Evolutionary conservation across 805 yeast species (phyloP).

Genomic region (Ogataea methylovora): DNA sequence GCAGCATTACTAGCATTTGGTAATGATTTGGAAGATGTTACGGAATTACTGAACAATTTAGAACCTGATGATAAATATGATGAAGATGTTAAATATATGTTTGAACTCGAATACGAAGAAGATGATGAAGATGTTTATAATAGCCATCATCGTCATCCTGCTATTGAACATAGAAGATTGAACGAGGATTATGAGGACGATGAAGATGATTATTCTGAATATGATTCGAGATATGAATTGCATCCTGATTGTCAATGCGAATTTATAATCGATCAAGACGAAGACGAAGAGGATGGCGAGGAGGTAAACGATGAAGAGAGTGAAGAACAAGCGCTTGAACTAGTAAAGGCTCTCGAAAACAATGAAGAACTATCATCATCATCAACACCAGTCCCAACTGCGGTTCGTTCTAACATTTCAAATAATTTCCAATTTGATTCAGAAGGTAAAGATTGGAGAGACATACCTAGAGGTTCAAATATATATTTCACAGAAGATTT

Average conservation of each 20-base stretch:
- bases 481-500: conserved; percentile 24
- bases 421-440: conserved; percentile 43
- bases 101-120: conserved; percentile 22
- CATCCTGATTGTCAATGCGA: conserved; percentile 32
- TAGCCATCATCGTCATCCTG: conserved; percentile 5
- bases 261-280: conserved; percentile 26
- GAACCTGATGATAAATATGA: conserved; percentile 60
- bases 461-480: conserved; percentile 57
- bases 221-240: conserved; percentile 13
- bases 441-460: conserved; percentile 65
- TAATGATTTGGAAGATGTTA: conserved; percentile 38
- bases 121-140: conserved; percentile 19
- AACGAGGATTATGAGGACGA: conserved; percentile 15
- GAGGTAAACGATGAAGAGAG: conserved; percentile 6
- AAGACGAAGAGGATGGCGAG: conserved; percentile 10
- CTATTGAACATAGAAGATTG: conserved; percentile 9
- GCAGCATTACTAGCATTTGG: conserved; percentile 48
- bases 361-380: too few relatives aligned
- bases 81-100: conserved; percentile 42
- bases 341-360: too few relatives aligned
- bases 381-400: too few relatives aligned
- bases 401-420: conserved; percentile 23
- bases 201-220: conserved; percentile 7
- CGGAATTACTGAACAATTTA: conserved; percentile 45
- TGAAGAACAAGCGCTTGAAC: conserved; percentile 8